Evolutionary conservation across 1,284 basidiomycete species (phyloP).

Genomic region (Leccinum pseudoinsigne): DNA sequence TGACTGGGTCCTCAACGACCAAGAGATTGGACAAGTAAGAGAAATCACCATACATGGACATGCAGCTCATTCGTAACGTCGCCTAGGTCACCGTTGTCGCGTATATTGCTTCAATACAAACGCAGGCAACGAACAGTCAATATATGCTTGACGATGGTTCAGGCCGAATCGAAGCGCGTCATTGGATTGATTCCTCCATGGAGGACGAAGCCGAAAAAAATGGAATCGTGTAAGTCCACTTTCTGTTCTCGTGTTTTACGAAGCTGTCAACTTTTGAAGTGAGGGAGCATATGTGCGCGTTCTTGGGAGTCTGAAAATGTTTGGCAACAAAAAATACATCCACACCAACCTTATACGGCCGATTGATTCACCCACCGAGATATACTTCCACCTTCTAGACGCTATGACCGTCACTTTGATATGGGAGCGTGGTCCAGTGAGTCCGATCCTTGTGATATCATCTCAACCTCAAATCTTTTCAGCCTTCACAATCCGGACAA

Average conservation of each 20-base stretch:
- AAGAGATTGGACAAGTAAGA: slow-evolving; percentile 79
- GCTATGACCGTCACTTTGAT: slow-evolving; percentile 48
- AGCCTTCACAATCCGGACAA: slow-evolving; percentile 33
- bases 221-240: slow-evolving; percentile 41
- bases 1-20: slow-evolving; percentile 83
- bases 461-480: slow-evolving; percentile 7
- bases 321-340: slow-evolving; percentile 82
- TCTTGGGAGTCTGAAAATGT: slow-evolving; percentile 87
- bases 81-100: slow-evolving; percentile 76
- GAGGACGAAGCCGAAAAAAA: slow-evolving; percentile 51
- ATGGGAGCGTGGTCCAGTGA: slow-evolving; percentile 48
- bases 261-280: slow-evolving; percentile 40
- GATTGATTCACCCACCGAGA: slow-evolving; percentile 75
- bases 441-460: slow-evolving; percentile 14
- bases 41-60: slow-evolving; percentile 6
- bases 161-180: slow-evolving; percentile 83
- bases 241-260: not conserved
- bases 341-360: slow-evolving; percentile 74
- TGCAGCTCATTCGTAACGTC: not conserved
- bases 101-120: slow-evolving; percentile 69
- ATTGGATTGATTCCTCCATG: slow-evolving; percentile 80
- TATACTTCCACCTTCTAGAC: slow-evolving; percentile 77
- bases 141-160: slow-evolving; percentile 91
- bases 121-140: slow-evolving; percentile 80
- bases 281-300: slow-evolving; percentile 83